phyloP scores from a whole-genome alignment of 805 yeast species.

The Cyberlindnera suaveolens region DNA sequence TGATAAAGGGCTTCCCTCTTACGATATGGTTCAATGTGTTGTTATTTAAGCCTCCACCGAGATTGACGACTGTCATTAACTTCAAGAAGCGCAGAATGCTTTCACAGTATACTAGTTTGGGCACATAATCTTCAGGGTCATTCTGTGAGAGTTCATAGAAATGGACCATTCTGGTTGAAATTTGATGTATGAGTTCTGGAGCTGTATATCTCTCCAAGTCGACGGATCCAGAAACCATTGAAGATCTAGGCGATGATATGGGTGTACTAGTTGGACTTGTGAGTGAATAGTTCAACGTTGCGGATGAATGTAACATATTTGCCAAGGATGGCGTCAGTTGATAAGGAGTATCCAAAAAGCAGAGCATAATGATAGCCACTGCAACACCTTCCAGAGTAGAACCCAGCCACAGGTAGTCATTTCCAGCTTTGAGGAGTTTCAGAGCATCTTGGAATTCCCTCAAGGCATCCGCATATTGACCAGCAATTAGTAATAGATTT shows the following conservation, averaged over 20 bases:
- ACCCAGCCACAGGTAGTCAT: slow-evolving; percentile 84
- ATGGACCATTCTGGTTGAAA: slow-evolving; percentile 33
- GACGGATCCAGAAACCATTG: not conserved
- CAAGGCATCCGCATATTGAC: slow-evolving; percentile 67
- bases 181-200: slow-evolving; percentile 32
- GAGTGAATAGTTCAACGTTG: slow-evolving; percentile 1
- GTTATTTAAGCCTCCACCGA: slow-evolving; percentile 42
- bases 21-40: slow-evolving; percentile 40
- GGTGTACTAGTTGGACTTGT: slow-evolving; percentile 25
- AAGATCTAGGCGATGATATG: slow-evolving; percentile 43
- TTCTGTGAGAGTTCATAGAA: slow-evolving; percentile 47
- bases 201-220: slow-evolving; percentile 21
- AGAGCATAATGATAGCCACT: slow-evolving; percentile 54
- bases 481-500: slow-evolving; percentile 72
- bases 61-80: slow-evolving; percentile 47
- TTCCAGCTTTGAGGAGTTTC: slow-evolving; percentile 46
- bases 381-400: slow-evolving; percentile 81
- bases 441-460: slow-evolving; percentile 72
- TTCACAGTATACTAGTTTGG: slow-evolving; percentile 75
- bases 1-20: slow-evolving; percentile 27
- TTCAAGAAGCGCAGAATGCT: slow-evolving; percentile 57
- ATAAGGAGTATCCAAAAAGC: slow-evolving; percentile 47
- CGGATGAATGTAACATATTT: slow-evolving; percentile 27
- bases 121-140: slow-evolving; percentile 69
- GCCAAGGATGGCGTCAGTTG: slow-evolving; percentile 31